Conservation (phyloP, 2,329 filamentous ascomycete genomes). For the Lecanicillium sp. region DNA sequence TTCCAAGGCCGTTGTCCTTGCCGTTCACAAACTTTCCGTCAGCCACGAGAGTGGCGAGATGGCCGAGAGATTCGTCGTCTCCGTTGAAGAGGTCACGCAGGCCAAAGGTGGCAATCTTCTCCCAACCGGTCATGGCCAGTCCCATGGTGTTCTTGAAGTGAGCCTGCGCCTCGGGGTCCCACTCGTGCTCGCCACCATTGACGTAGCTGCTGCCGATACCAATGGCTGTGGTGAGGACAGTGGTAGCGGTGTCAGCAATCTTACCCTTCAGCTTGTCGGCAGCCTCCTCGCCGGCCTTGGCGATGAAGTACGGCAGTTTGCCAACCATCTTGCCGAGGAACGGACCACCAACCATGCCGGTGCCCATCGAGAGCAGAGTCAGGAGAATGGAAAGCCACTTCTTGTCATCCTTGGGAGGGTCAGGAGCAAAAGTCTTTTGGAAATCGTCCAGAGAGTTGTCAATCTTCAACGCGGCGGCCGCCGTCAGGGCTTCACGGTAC, state of each 20-base stretch:
- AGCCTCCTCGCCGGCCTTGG: background rate
- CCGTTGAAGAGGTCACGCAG: constrained; percentile 22
- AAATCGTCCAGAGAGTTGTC: constrained; percentile 16
- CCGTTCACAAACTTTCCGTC: constrained; percentile 25
- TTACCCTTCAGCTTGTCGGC: constrained; percentile 1
- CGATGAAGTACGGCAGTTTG: constrained; percentile 8
- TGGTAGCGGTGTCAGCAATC: background rate
- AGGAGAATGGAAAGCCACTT: constrained; percentile 25
- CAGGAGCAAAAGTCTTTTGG: constrained; percentile 16
- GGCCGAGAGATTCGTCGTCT: constrained; percentile 17
- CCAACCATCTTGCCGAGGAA: constrained; percentile 21
- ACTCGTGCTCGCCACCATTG: background rate
- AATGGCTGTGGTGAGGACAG: background rate
- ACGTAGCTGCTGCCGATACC: background rate
- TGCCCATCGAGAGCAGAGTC: constrained; percentile 24
- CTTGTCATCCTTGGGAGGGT: constrained; percentile 14
- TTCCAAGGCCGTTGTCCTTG: background rate
- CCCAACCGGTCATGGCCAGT: background rate
- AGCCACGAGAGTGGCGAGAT: constrained; percentile 21
- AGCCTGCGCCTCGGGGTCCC: background rate
- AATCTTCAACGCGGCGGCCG: constrained; percentile 16
- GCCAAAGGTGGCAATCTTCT: background rate
- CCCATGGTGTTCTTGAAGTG: background rate
- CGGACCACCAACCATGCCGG: constrained; percentile 19
- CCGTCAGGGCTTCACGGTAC: constrained; percentile 1